Evolutionary conservation across 2,329 filamentous ascomycete genomes (phyloP), one percentile per base, ranked within the genome.

Genomic region (Pseudogymnoascus sp.): DNA sequence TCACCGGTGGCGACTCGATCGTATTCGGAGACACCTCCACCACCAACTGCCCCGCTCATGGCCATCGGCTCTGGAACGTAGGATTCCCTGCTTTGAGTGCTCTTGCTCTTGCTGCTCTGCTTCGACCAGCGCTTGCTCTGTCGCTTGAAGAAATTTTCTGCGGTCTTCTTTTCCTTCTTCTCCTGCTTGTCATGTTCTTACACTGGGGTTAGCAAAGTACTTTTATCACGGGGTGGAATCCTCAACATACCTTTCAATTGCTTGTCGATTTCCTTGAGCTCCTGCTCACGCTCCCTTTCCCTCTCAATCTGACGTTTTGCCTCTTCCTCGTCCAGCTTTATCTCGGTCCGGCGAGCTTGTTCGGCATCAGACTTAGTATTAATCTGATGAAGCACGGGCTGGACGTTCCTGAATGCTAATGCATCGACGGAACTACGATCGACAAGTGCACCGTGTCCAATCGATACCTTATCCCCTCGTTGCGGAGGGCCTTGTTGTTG

Each of bases 331-430:
- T 92, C 88, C 16, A 86, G 73, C 45, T 83, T 81, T 10, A 84
- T 75, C 68, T 87, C 84, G 57, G 86, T 80, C 66, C 89, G 82
- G 65, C 87, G 82, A 60, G 88, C 90, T 41, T 85, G 81, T 73
- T 92, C 87, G 66, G 81, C 81, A 71, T 92, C 89, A 0, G 90
- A 90, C 72, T 87, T 90, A 62, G 90, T 87, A 62, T 88, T 87
- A 67, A 97, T 95, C 68, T 96, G 90, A 68, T 96, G 88, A 5
- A 97, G 75, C 0, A 95, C 86, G 4, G 93, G 93, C 73, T 93
- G 90, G 14, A 97, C 83, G 68, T 88, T 86, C 54, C 83, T 85
- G 11, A 85, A 83, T 2, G 93, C 93, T 68, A 96, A 90, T 5
- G 85, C 85, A 67, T 97, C 86, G 14, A 97, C 85, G 60, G 92